Evolutionary conservation across 148 eudicot genomes (phyloP).

Genomic region (Heliamphora exappendiculata): DNA sequence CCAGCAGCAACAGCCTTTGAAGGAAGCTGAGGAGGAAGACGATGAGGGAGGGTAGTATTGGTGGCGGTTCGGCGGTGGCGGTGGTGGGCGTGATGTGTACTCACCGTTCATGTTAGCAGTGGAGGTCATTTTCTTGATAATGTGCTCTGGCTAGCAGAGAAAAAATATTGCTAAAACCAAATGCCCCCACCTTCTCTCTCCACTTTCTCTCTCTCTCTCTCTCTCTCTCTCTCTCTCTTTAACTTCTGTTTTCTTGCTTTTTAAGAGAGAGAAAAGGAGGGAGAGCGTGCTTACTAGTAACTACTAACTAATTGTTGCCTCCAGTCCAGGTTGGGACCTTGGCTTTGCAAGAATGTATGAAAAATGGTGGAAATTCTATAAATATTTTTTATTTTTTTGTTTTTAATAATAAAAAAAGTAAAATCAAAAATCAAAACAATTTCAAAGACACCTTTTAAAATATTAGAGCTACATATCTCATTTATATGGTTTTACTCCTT

Average conservation of each 20-base stretch:
- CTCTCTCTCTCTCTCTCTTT: background rate
- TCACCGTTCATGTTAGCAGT: slow-evolving; percentile 3
- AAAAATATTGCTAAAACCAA: background rate
- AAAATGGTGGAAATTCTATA: no score
- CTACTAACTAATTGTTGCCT: no score
- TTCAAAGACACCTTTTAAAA: no score
- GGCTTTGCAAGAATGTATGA: no score
- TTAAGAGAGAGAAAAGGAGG: slow-evolving; percentile 9
- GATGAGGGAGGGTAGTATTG: slow-evolving; percentile 43
- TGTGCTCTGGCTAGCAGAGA: background rate
- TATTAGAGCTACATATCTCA: no score
- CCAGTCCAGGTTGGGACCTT: no score
- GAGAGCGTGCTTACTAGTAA: no score
- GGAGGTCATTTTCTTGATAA: slow-evolving; percentile 2
- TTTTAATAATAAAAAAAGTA: no score
- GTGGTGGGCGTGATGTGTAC: background rate
- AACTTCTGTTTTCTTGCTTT: background rate
- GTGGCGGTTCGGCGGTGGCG: slow-evolving; percentile 22
- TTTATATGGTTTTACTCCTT: no score
- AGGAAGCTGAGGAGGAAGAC: slow-evolving; percentile 57
- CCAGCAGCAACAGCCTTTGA: slow-evolving; percentile 88
- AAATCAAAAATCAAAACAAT: no score
- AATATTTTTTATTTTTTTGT: no score
- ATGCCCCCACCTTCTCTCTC: background rate
- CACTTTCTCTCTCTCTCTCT: background rate